Conservation (phyloP, 257 asterid genomes). For the Echites panduratus region DNA sequence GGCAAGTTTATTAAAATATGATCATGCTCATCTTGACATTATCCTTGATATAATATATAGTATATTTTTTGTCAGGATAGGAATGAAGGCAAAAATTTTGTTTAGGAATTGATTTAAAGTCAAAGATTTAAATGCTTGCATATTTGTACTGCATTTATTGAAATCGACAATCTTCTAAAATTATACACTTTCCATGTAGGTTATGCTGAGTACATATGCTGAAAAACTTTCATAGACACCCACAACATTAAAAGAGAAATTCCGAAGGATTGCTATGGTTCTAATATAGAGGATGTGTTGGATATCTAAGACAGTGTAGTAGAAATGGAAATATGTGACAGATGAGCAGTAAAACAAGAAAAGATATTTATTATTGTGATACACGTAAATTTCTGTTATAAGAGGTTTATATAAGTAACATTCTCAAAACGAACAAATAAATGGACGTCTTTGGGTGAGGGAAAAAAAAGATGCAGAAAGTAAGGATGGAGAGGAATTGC, state of each 20-base stretch:
- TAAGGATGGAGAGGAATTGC: not conserved
- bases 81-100: not conserved
- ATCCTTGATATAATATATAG: not conserved
- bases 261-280: not conserved
- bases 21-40: constrained; percentile 1
- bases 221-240: not conserved
- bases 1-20: constrained; percentile 45
- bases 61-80: not conserved
- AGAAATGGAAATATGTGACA: not conserved
- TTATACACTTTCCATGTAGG: not conserved
- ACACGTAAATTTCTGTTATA: no score
- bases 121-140: not conserved
- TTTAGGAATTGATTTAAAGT: not conserved
- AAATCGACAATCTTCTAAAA: not conserved
- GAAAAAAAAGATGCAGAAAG: not conserved
- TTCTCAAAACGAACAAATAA: not conserved
- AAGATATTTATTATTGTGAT: no score
- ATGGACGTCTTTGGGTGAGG: not conserved
- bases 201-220: no score
- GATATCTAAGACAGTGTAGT: not conserved
- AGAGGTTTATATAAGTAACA: no score
- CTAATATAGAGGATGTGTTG: not conserved
- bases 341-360: not conserved
- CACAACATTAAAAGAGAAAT: not conserved
- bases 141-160: not conserved